Conservation (phyloP, 2,329 filamentous ascomycete species). For the Colletotrichum lupini region DNA sequence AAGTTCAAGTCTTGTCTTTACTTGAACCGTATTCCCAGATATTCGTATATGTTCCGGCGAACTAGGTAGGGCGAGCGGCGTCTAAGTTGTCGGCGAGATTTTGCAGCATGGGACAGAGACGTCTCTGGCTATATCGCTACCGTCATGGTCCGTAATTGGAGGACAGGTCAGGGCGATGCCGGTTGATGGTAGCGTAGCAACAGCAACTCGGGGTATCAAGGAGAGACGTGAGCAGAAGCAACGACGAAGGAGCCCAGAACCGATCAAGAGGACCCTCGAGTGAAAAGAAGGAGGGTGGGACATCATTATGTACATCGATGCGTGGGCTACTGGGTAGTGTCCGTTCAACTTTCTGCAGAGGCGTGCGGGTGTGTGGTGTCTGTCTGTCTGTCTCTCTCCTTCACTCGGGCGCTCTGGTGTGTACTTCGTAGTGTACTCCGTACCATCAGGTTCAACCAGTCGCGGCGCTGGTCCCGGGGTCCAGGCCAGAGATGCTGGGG, state of each 20-base stretch:
- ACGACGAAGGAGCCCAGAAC: conserved; percentile 23
- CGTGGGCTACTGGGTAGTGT: conserved; percentile 6
- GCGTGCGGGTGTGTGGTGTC: conserved; percentile 12
- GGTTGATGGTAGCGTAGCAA: conserved; percentile 4
- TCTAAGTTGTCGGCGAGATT: conserved; percentile 11
- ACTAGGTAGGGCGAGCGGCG: not conserved
- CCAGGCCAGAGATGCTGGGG: conserved; percentile 27
- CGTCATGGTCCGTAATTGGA: conserved; percentile 25
- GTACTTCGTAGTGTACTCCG: conserved; percentile 8
- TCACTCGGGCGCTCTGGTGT: conserved; percentile 2
- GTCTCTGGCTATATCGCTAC: conserved; percentile 21
- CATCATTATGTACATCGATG: conserved; percentile 33
- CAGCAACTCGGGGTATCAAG: conserved; percentile 34
- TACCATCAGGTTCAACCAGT: conserved; percentile 29
- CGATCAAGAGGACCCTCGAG: conserved; percentile 9
- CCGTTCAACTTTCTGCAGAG: conserved; percentile 14
- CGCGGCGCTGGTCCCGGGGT: conserved; percentile 18
- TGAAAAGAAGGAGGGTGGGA: conserved; percentile 30
- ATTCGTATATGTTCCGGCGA: not conserved
- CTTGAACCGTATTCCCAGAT: not conserved
- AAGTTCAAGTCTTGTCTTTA: conserved; percentile 8
- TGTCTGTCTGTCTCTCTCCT: conserved; percentile 17
- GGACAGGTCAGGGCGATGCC: conserved; percentile 3
- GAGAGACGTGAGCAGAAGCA: conserved; percentile 33
- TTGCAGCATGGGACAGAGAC: not conserved